Conservation (phyloP, 352 stramenopile species). For the Globisporangium solare region DNA sequence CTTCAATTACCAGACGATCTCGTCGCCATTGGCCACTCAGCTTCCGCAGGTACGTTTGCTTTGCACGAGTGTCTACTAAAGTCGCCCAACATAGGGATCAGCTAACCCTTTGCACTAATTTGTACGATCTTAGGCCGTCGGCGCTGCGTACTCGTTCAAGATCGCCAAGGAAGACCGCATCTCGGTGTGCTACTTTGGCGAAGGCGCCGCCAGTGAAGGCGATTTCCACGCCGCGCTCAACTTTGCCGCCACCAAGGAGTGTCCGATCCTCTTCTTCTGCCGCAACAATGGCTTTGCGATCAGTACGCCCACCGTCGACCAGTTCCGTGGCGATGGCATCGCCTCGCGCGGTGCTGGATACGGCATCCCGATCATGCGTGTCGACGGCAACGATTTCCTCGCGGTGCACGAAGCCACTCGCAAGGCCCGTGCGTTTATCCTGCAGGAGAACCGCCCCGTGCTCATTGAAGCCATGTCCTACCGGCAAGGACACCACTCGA, state of each 20-base stretch:
- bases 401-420: constrained; percentile 92
- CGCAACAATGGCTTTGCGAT: constrained; percentile 99
- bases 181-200: constrained; percentile 95
- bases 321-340: constrained; percentile 98
- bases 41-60: constrained; percentile 82
- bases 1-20: constrained; percentile 98
- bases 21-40: constrained; percentile 95
- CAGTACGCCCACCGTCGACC: constrained; percentile 92
- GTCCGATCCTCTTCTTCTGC: constrained; percentile 96
- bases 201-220: constrained; percentile 95
- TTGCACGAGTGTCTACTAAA: neutral
- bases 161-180: constrained; percentile 89
- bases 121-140: constrained; percentile 77
- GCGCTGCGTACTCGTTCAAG: constrained; percentile 96
- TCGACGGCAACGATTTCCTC: constrained; percentile 98
- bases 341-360: constrained; percentile 92
- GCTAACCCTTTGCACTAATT: neutral
- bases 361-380: constrained; percentile 95
- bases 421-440: constrained; percentile 87
- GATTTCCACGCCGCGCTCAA: constrained; percentile 98
- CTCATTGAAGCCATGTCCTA: constrained; percentile 99
- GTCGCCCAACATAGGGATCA: neutral
- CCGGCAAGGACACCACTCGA: constrained; percentile 97
- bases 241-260: constrained; percentile 95
- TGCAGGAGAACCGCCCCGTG: constrained; percentile 88